phyloP scores from a whole-genome alignment of 306 rosid genomes.

The Senna tora region DNA sequence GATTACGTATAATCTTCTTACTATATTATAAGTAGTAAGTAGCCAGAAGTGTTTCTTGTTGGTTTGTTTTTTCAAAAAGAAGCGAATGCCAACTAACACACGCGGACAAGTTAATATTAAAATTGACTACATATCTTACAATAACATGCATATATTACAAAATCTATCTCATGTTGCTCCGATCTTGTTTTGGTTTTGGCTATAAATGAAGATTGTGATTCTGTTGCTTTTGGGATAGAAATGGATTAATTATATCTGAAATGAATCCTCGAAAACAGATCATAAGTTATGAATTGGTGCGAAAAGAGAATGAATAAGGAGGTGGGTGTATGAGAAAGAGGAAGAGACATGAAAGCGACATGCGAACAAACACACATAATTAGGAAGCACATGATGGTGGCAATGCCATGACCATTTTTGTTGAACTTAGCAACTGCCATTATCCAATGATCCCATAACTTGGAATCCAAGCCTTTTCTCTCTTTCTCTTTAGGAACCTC shows the following conservation, averaged over 20 bases:
- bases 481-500: no score
- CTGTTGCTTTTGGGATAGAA: background rate
- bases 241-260: background rate
- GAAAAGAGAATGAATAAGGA: background rate
- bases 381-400: constrained; percentile 54
- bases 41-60: background rate
- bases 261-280: background rate
- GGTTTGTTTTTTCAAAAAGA: no score
- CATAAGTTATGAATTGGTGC: background rate
- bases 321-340: background rate
- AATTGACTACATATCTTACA: background rate
- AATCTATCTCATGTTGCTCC: background rate
- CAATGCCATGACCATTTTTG: no score
- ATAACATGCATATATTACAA: background rate
- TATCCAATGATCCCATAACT: no score
- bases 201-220: no score
- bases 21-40: background rate
- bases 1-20: no score
- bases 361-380: constrained; percentile 57
- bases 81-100: background rate
- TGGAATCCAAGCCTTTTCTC: no score
- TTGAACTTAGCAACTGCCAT: no score
- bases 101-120: background rate
- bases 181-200: background rate
- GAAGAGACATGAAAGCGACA: constrained; percentile 54